phyloP scores from a whole-genome alignment of 1,284 basidiomycete species.

The Microbotryum violaceum region DNA sequence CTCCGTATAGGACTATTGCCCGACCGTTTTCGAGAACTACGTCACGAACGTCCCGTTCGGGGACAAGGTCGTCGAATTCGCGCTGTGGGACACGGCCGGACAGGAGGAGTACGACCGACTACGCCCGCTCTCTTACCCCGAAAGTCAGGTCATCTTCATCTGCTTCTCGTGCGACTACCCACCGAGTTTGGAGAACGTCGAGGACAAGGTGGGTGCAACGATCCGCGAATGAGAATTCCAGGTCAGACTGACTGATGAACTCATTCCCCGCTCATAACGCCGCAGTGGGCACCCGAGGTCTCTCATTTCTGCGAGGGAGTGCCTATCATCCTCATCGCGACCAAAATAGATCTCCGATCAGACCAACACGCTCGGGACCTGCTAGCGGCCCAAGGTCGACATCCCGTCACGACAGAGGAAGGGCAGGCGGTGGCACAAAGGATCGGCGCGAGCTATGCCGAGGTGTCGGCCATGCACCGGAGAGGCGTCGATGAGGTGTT shows the following conservation, averaged over 20 bases:
- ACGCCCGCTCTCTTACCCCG: slow-evolving; percentile 65
- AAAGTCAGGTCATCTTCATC: slow-evolving; percentile 87
- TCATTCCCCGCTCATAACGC: not conserved
- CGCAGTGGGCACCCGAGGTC: slow-evolving; percentile 86
- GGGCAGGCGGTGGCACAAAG: slow-evolving; percentile 80
- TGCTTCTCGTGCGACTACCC: slow-evolving; percentile 90
- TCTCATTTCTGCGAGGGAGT: slow-evolving; percentile 82
- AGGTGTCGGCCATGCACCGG: slow-evolving; percentile 82
- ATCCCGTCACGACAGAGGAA: slow-evolving; percentile 69
- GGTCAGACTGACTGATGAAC: not conserved
- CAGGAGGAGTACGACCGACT: slow-evolving; percentile 61
- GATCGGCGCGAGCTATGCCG: slow-evolving; percentile 83
- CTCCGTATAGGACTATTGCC: slow-evolving; percentile 66
- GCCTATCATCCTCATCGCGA: slow-evolving; percentile 83
- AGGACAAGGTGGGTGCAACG: slow-evolving; percentile 72
- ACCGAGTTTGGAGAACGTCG: slow-evolving; percentile 86
- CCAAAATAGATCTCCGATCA: slow-evolving; percentile 81
- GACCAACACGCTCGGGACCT: slow-evolving; percentile 72
- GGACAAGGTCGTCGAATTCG: slow-evolving; percentile 84
- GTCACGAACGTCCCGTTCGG: slow-evolving; percentile 19
- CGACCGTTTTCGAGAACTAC: slow-evolving; percentile 76
- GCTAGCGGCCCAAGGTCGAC: slow-evolving; percentile 69
- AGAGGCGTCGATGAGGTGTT: slow-evolving; percentile 88
- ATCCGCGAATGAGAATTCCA: not conserved
- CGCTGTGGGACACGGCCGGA: slow-evolving; percentile 91